Base-by-base conservation (phyloP, 2,329 filamentous ascomycete genomes). In the Aspergillus neoniger region DNA sequence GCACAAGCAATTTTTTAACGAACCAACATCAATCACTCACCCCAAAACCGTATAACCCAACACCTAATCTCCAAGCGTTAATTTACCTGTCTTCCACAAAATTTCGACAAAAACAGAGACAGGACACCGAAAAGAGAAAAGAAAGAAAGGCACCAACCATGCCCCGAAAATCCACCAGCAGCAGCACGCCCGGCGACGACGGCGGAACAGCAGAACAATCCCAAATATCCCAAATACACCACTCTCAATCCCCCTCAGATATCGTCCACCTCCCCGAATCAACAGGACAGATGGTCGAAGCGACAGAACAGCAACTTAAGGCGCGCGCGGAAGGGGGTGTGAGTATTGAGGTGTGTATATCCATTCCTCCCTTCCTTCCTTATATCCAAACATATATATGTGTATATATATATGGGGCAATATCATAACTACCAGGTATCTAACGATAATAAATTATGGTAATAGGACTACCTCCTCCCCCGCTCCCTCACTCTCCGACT, bases 401-500 rank as follows among this genome's bases (percentile, higher is more conserved):
- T 1, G 5, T 23, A 23, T 44, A 43, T n/a, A 19, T 43, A 19
- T n/a, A n/a, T n/a, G n/a, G n/a, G n/a, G n/a, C n/a, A n/a, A n/a
- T n/a, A n/a, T n/a, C n/a, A n/a, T n/a, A n/a, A n/a, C n/a, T n/a
- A n/a, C n/a, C n/a, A n/a, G n/a, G n/a, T n/a, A n/a, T n/a, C n/a
- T n/a, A n/a, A n/a, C n/a, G n/a, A 19, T 43, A 19, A 19, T 43
- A 19, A 58, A 28, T 3, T 8, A 2, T 28, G 25, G 2, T 30
- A 30, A 30, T 36, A 86, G 84, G 86, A 88, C 65, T 84, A 87
- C 63, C 83, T 83, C 58, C 81, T 89, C 43, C 86, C 86, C 17
- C 86, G 86, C 62, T 85, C 85, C 5, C 82, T 88, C 70, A 83
- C 87, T 25, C 80, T 84, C 57, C 82, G 86, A 25, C 81, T 88